Percentiles rank a stretch among this genome's conserved stretches.
Conservation (phyloP, 768 basidiomycete species). For the Paxillus rubicundulus region DNA sequence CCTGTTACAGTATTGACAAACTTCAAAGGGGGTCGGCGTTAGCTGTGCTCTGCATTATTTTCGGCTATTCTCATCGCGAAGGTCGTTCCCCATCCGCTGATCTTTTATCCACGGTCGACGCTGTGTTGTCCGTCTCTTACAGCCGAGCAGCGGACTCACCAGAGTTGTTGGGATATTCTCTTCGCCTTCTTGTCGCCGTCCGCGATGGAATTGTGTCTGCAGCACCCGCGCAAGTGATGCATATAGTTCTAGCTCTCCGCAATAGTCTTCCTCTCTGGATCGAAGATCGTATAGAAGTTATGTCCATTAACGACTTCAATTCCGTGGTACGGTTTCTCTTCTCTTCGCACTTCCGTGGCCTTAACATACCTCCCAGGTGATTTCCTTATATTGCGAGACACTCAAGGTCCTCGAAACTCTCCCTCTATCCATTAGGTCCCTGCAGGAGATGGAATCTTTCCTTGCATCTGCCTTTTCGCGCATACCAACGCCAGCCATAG, state of each 20-base stretch:
- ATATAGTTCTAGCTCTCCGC: conserved; percentile 37
- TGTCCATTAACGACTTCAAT: conserved; percentile 46
- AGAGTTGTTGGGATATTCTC: conserved; percentile 26
- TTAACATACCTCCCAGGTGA: conserved; percentile 19
- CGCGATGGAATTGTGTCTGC: conserved; percentile 33
- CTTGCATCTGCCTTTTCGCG: conserved; percentile 51
- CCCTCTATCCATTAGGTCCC: conserved; percentile 40
- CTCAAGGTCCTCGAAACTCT: conserved; percentile 39
- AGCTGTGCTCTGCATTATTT: conserved; percentile 16
- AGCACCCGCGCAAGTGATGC: conserved; percentile 29
- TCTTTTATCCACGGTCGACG: conserved; percentile 31
- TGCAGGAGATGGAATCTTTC: conserved; percentile 44
- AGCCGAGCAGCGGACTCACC: conserved; percentile 18
- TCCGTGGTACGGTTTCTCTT: conserved; percentile 40
- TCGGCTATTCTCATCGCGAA: conserved; percentile 8
- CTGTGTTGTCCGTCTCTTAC: conserved; percentile 36
- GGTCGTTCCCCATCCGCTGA: conserved; percentile 11
- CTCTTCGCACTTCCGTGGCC: neutral
- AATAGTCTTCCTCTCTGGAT: conserved; percentile 51
- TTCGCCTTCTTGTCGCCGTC: conserved; percentile 38
- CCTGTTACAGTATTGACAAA: conserved; percentile 7
- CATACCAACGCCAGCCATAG: conserved; percentile 45
- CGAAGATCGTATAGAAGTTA: conserved; percentile 40
- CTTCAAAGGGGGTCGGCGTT: conserved; percentile 20
- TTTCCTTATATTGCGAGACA: conserved; percentile 44